These are phyloP conservation scores for Oenanthe sinensis DNA, from an alignment of 129 eudicot genomes.

Conservation along the genomic window DNA sequence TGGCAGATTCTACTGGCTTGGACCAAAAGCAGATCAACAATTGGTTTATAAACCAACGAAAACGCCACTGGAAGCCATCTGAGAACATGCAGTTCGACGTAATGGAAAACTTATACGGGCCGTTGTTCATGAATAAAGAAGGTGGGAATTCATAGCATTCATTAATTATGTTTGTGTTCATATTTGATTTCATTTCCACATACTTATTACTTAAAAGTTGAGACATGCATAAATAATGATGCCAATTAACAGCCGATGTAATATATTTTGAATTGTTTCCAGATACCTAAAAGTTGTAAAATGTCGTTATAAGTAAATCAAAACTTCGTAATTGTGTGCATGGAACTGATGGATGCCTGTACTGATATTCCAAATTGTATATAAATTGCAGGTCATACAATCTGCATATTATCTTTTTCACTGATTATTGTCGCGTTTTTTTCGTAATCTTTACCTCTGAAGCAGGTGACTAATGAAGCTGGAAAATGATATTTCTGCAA, in stretches of 20 bases:
- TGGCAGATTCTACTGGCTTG: conserved; percentile 55
- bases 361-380: not conserved
- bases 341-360: not conserved
- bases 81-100: conserved; percentile 52
- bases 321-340: not conserved
- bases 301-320: not conserved
- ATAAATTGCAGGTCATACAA: not conserved
- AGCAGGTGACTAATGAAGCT: not conserved
- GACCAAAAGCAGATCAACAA: conserved; percentile 68
- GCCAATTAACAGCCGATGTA: not conserved
- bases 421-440: not conserved
- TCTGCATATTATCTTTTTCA: not conserved
- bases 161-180: not conserved
- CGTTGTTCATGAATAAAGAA: conserved; percentile 32
- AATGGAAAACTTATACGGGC: conserved; percentile 39
- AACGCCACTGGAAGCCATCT: conserved; percentile 65
- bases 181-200: not conserved
- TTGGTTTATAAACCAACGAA: conserved; percentile 70
- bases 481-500: not conserved
- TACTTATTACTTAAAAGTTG: not conserved
- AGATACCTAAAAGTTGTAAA: not conserved
- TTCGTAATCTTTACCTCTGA: not conserved
- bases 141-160: conserved; percentile 13
- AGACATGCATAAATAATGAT: too few species aligned
- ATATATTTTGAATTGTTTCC: not conserved